Base-by-base conservation (phyloP, 2,329 filamentous ascomycete species). In the Bimuria novae-zelandiae region DNA sequence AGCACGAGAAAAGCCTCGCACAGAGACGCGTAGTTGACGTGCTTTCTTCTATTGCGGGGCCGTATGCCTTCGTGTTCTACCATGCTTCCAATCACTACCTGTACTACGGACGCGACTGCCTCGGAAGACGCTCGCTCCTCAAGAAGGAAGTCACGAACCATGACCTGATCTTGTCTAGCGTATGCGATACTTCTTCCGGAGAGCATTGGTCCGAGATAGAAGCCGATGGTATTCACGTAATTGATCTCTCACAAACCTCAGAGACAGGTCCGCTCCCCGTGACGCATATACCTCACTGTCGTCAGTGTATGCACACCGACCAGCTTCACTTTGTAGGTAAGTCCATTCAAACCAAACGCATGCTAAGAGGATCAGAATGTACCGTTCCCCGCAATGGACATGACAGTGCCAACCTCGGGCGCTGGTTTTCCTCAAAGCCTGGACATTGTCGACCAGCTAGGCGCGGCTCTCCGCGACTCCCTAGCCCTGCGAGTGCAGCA, bases 21-120 rank as follows among this genome's bases (percentile, higher is more conserved):
- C 56, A 52, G 7, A 23, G 32, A 27, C 52, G 51, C 2, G 59
- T 70, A 1, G 44, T 70, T 4, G 16, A 54, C 6, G 51, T 69
- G 10, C 55, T 76, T 0, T 64, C 67, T 1, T 53, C 55, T 2
- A 67, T 75, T 17, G 55, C 63, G 29, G 94, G 94, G 0, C 93
- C 94, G 0, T 97, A 94, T 76, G 90, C 93, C 1, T 94, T 97
- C 73, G 83, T 93, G 5, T 97, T 88, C 72, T 89, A 88, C 65
- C 89, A 97, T 76, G 81, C 79, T 14, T 65, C 71, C 8, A 77
- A 82, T 48, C 78, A 77, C 8, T 82, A 81, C 36, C 60, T 97
- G 12, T 96, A 88, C 73, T 97, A 89, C 71, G 92, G 89, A 6
- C 84, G 94, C 59, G 94, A 99, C 72, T 89, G 89, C 52, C 81